Conservation (phyloP, 2,329 filamentous ascomycete genomes). For the Thelonectria blattea region DNA sequence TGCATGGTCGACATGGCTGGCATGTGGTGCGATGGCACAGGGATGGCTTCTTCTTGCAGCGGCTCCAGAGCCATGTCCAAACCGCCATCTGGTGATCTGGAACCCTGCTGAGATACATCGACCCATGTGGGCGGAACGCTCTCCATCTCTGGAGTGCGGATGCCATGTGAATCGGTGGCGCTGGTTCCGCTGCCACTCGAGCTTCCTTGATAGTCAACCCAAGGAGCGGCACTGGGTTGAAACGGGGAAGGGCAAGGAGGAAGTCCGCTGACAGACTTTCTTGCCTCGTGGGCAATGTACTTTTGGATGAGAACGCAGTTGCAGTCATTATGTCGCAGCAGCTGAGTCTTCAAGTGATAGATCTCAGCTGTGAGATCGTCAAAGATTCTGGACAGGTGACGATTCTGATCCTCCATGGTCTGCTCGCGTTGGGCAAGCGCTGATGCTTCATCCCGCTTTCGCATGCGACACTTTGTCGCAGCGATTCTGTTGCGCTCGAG, state of each 20-base stretch:
- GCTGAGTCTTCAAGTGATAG: conserved; percentile 40
- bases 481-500: conserved; percentile 43
- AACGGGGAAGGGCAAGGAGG: conserved; percentile 20
- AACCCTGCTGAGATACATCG: conserved; percentile 31
- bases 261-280: conserved; percentile 20
- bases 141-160: conserved; percentile 33
- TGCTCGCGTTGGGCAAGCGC: conserved; percentile 39
- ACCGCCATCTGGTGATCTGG: conserved; percentile 29
- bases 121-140: conserved; percentile 29
- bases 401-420: conserved; percentile 40
- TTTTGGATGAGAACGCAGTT: conserved; percentile 41
- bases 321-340: conserved; percentile 41
- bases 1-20: background rate
- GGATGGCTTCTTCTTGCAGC: conserved; percentile 14
- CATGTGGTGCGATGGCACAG: conserved; percentile 2
- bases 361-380: conserved; percentile 39
- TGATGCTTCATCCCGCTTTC: conserved; percentile 41
- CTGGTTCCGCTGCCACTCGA: conserved; percentile 36
- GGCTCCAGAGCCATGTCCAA: conserved; percentile 34
- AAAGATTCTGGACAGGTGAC: conserved; percentile 37
- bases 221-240: conserved; percentile 19
- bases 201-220: conserved; percentile 28
- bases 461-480: conserved; percentile 41
- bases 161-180: conserved; percentile 33
- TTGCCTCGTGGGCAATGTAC: conserved; percentile 42